These are phyloP conservation scores for Macrocybe sp. DNA, from an alignment of 1,284 basidiomycete species.

Conservation along the genomic window DNA sequence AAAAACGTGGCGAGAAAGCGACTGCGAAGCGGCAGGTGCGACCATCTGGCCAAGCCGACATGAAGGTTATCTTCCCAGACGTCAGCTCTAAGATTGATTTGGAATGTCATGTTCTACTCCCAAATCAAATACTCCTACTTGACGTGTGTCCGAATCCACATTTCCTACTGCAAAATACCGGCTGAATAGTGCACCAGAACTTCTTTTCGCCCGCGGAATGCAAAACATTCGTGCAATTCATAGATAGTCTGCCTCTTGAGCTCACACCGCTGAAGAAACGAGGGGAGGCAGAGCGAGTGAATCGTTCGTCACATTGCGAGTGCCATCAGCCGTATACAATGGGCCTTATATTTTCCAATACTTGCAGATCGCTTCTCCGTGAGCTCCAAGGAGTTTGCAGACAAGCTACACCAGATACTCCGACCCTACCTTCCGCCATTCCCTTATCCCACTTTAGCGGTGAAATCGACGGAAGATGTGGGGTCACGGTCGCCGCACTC, in stretches of 20 bases:
- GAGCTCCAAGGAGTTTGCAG: conserved; percentile 57
- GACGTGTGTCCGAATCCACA: conserved; percentile 37
- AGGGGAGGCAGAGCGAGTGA: conserved; percentile 73
- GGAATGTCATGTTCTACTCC: conserved; percentile 40
- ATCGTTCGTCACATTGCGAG: conserved; percentile 39
- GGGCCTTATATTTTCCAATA: neutral
- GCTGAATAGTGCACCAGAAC: conserved; percentile 30
- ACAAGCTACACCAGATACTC: conserved; percentile 45
- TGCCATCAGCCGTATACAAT: neutral
- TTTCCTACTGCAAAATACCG: neutral
- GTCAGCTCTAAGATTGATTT: conserved; percentile 39
- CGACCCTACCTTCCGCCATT: conserved; percentile 58
- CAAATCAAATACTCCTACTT: conserved; percentile 64
- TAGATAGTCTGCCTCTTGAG: conserved; percentile 58
- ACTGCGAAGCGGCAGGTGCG: neutral
- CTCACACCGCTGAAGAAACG: conserved; percentile 69
- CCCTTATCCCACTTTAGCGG: conserved; percentile 43
- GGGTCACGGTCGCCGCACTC: conserved; percentile 43
- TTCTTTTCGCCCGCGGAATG: conserved; percentile 59
- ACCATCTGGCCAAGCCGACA: too few relatives aligned
- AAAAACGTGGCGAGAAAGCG: conserved; percentile 9
- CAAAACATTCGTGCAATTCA: conserved; percentile 57
- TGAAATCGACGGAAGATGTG: conserved; percentile 20
- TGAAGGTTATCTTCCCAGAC: conserved; percentile 24
- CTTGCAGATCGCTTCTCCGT: conserved; percentile 58